A percentile compares a stretch with the other conserved stretches of the same genome.
Evolutionary conservation across 2,329 filamentous ascomycete species (phyloP).

Genomic region (Diplodia sapinea): DNA sequence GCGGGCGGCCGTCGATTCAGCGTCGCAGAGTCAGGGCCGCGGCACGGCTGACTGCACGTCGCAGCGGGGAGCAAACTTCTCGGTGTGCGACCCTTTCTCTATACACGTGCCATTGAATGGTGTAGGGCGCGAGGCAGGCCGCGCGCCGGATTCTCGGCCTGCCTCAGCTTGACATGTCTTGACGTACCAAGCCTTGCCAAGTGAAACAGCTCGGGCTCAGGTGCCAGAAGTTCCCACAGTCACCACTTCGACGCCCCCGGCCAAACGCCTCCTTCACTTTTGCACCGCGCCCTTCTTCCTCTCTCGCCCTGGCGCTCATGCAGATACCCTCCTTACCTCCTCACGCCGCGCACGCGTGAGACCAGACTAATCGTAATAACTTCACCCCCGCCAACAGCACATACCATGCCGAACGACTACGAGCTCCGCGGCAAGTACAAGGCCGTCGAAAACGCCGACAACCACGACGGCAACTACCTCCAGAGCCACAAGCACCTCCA

Average conservation of each 20-base stretch:
- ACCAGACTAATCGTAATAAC: constrained; percentile 9
- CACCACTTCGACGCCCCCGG: constrained; percentile 2
- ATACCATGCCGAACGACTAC: constrained; percentile 34
- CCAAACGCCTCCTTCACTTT: not conserved
- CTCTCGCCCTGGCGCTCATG: constrained; percentile 7
- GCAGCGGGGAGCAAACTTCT: not conserved
- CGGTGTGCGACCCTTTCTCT: not conserved
- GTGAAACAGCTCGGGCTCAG: not conserved
- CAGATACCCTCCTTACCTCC: constrained; percentile 4
- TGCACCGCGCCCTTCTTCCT: not conserved
- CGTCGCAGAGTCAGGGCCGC: not conserved
- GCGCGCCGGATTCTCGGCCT: not conserved
- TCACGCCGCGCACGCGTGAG: constrained; percentile 18
- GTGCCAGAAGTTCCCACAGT: constrained; percentile 17
- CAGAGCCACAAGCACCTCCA: constrained; percentile 7
- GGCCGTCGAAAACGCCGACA: constrained; percentile 47
- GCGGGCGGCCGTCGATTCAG: constrained; percentile 12
- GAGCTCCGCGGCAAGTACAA: constrained; percentile 48
- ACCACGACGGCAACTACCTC: constrained; percentile 24
- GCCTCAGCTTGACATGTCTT: constrained; percentile 21
- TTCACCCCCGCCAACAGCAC: not conserved
- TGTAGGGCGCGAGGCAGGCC: not conserved
- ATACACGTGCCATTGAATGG: not conserved
- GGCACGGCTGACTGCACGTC: not conserved
- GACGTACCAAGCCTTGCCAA: constrained; percentile 25